Conservation (phyloP, 495 filamentous ascomycete species). For the Hyaloscypha variabilis region DNA sequence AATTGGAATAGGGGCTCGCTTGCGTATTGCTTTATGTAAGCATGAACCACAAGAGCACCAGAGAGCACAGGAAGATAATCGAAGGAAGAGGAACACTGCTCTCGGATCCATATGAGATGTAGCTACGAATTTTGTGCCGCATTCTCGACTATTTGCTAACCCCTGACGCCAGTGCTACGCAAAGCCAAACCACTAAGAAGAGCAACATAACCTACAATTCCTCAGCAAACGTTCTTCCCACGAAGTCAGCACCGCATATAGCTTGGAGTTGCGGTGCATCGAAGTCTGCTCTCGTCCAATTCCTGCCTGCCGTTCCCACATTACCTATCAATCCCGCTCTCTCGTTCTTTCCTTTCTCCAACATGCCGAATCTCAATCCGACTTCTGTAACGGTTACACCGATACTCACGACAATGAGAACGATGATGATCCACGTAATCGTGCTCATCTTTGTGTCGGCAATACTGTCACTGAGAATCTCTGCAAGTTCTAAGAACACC, state of each 20-base stretch:
- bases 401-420: constrained; percentile 89
- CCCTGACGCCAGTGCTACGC: constrained; percentile 24
- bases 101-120: background rate
- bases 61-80: background rate
- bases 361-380: constrained; percentile 79
- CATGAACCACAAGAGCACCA: background rate
- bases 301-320: constrained; percentile 39
- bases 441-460: constrained; percentile 90
- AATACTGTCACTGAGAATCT: constrained; percentile 90
- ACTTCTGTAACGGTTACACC: constrained; percentile 90
- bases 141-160: background rate
- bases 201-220: constrained; percentile 24
- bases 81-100: background rate
- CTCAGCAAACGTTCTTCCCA: constrained; percentile 46
- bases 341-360: constrained; percentile 50
- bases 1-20: too few species aligned
- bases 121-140: background rate
- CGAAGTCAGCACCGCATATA: constrained; percentile 46
- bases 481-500: constrained; percentile 95
- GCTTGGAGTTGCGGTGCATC: constrained; percentile 42
- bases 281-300: constrained; percentile 33
- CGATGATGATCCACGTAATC: constrained; percentile 98
- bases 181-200: background rate
- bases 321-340: constrained; percentile 35
- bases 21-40: too few species aligned